Evolutionary conservation across 768 basidiomycete genomes (phyloP), one percentile per base, ranked within the genome.

Genomic region (Mrakia gelida): DNA sequence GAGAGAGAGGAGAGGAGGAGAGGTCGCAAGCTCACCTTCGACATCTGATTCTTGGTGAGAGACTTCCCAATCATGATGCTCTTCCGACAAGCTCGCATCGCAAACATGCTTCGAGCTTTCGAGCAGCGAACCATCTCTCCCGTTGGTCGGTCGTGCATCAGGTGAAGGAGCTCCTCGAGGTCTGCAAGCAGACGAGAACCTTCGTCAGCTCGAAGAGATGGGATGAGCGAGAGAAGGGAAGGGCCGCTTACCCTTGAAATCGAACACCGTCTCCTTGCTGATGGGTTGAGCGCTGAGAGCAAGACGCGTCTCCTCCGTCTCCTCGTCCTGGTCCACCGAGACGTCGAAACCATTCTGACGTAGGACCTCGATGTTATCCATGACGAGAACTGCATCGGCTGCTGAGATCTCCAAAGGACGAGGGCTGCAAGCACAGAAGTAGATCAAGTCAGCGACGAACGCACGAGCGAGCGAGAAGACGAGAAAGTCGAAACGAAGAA

Each of bases 21-120:
- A 43, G 34, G 26, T 8, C 11, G 52, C 21, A 43, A 6, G 79
- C 82, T 76, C 70, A 86, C 87, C 80, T 82, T 81, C 0, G 82
- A 88, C 96, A 99, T 98, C 82, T 92, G 93, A 23, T 86, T 84
- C 78, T 84, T 86, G 54, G 88, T 94, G 79, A 98, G 86, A 16
- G 94, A 87, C 86, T 89, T 92, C 5, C 97, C 95, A 63, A 98
- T 88, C 97, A 98, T 99, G 61, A 97, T 91, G 84, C 95, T 98
- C 86, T 92, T 95, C 80, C 96, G 84, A 84, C 97, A 99, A 0
- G 97, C 97, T 52, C 95, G 89, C 88, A 91, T 92, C 0, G 97
- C 97, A 82, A 99, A 98, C 95, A 99, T 98, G 7, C 90, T 88
- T 23, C 95, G 88, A 23, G 92, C 94, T 84, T 98, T 98, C 23